Evolutionary conservation across 2,329 filamentous ascomycete species (phyloP).

Genomic region (Alternaria panax): DNA sequence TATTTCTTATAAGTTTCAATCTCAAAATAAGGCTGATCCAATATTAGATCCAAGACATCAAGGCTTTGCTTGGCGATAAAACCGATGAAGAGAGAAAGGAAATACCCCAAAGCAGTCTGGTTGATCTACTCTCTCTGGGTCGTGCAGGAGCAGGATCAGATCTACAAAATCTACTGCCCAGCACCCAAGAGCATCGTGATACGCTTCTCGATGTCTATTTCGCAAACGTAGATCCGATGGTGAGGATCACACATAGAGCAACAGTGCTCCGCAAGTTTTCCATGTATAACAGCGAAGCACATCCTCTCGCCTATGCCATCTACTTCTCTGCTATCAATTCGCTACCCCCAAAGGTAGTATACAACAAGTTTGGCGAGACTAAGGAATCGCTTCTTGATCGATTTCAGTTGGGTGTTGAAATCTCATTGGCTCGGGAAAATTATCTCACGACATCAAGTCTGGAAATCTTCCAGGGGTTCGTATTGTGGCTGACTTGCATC

Average conservation of each 20-base stretch:
- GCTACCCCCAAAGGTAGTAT: constrained; percentile 38
- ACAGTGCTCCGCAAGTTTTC: constrained; percentile 41
- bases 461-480: constrained; percentile 49
- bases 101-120: constrained; percentile 39
- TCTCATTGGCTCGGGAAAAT: constrained; percentile 46
- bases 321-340: constrained; percentile 50
- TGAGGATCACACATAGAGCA: constrained; percentile 47
- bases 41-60: constrained; percentile 50
- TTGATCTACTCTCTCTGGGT: constrained; percentile 44
- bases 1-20: neutral
- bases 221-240: constrained; percentile 48
- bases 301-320: constrained; percentile 47
- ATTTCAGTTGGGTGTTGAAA: constrained; percentile 47
- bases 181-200: constrained; percentile 40
- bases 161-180: constrained; percentile 40
- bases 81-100: constrained; percentile 41
- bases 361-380: constrained; percentile 41
- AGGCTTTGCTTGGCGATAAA: constrained; percentile 44
- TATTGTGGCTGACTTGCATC: constrained; percentile 49
- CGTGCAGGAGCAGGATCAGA: constrained; percentile 38
- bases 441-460: constrained; percentile 49
- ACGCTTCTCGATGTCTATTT: constrained; percentile 47
- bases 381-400: constrained; percentile 43
- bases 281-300: constrained; percentile 37
- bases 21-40: neutral